Conservation (phyloP, 148 eudicot genomes). For the Chenopodium formosanum region DNA sequence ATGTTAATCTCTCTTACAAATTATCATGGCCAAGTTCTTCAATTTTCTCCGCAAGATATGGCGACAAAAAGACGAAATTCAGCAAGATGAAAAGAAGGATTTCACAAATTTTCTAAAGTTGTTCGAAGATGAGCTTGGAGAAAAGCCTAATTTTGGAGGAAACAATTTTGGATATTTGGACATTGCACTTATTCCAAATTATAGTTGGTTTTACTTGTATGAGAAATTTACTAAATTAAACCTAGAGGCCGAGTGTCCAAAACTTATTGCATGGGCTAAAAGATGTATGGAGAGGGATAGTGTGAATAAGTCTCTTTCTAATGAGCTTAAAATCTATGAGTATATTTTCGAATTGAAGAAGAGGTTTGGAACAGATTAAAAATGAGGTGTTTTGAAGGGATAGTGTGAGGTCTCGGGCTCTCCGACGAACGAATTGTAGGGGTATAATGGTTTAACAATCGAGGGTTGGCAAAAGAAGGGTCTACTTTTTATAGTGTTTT, state of each 20-base stretch:
- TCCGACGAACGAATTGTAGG: no score
- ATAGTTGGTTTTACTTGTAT: constrained; percentile 12
- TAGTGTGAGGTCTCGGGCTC: no score
- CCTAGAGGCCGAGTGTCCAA: constrained; percentile 13
- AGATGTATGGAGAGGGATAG: constrained; percentile 22
- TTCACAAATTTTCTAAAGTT: constrained; percentile 4
- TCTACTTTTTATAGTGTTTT: no score
- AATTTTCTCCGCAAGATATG: neutral
- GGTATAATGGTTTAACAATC: no score
- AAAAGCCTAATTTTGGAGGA: constrained; percentile 19
- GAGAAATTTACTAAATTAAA: neutral
- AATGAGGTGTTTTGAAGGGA: neutral
- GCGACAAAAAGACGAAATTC: neutral
- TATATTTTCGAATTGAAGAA: neutral
- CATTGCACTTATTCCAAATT: constrained; percentile 6
- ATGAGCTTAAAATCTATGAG: neutral
- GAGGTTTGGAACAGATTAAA: constrained; percentile 4
- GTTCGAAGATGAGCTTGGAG: constrained; percentile 16
- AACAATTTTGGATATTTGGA: constrained; percentile 15
- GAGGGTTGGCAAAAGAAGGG: no score
- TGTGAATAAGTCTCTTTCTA: constrained; percentile 8
- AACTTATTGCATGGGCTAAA: constrained; percentile 21
- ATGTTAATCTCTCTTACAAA: neutral
- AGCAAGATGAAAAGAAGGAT: constrained; percentile 1
- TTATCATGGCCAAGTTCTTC: neutral